These are phyloP conservation scores for Thalassia testudinum DNA, from an alignment of 116 monocot genomes.

Conservation along the genomic window DNA sequence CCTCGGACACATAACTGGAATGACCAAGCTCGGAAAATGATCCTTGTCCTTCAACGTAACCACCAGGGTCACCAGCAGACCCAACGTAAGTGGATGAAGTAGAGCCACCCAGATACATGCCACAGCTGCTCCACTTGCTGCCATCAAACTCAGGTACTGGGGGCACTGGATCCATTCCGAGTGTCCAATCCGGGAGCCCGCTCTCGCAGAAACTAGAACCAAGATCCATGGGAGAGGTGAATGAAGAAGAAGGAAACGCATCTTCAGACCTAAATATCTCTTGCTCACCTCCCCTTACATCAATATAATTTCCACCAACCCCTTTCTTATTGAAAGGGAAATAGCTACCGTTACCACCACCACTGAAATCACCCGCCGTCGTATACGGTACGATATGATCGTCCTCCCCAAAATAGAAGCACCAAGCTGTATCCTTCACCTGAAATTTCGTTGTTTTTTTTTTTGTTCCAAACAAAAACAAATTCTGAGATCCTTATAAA, in stretches of 20 bases:
- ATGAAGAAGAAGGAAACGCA: slow-evolving; percentile 8
- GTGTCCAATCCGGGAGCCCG: slow-evolving; percentile 9
- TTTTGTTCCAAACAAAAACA: too few species aligned
- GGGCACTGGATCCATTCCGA: slow-evolving; percentile 61
- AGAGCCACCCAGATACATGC: slow-evolving; percentile 12
- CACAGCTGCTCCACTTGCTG: slow-evolving; percentile 19
- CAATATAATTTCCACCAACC: slow-evolving; percentile 15
- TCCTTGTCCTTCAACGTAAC: slow-evolving; percentile 19
- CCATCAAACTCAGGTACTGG: slow-evolving; percentile 29
- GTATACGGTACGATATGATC: slow-evolving; percentile 81
- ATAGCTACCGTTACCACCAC: slow-evolving; percentile 12
- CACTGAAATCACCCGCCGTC: slow-evolving; percentile 26
- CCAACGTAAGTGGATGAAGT: slow-evolving; percentile 24
- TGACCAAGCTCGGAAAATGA: slow-evolving; percentile 17
- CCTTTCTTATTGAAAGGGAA: slow-evolving; percentile 34
- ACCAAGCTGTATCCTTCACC: slow-evolving; percentile 64
- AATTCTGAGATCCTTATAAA: too few species aligned
- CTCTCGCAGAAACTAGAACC: slow-evolving; percentile 20
- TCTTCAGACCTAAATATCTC: slow-evolving; percentile 13
- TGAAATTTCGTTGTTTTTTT: too few species aligned
- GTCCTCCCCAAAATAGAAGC: slow-evolving; percentile 31
- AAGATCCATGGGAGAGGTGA: slow-evolving; percentile 13
- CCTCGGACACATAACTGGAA: slow-evolving; percentile 5
- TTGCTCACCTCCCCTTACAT: slow-evolving; percentile 15
- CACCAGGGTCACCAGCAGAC: slow-evolving; percentile 11